A percentile compares a stretch with the other conserved stretches of the same genome.
Evolutionary conservation across 129 eudicot genomes (phyloP).

Genomic region (Solidago caesia): DNA sequence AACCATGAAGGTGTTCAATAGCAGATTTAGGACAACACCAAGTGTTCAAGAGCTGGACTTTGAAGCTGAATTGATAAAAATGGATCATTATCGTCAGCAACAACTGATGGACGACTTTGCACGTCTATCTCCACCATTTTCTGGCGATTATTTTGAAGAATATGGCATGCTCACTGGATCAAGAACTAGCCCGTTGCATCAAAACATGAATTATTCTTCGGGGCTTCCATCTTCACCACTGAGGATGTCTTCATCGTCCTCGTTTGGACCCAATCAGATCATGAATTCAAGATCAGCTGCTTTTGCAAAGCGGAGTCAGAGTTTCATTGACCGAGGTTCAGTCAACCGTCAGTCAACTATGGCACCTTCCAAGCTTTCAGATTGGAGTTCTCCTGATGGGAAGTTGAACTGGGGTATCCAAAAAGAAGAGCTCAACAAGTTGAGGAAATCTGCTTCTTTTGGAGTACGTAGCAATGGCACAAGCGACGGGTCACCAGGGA

Average conservation of each 20-base stretch:
- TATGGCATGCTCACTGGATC: constrained; percentile 31
- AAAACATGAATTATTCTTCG: constrained; percentile 52
- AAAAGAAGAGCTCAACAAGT: constrained; percentile 68
- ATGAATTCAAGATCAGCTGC: constrained; percentile 57
- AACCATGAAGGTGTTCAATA: constrained; percentile 43
- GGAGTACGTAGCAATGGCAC: constrained; percentile 48
- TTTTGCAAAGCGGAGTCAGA: constrained; percentile 72
- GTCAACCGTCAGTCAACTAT: constrained; percentile 45
- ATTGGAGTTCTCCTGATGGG: constrained; percentile 88
- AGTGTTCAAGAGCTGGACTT: constrained; percentile 52
- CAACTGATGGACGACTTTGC: constrained; percentile 45
- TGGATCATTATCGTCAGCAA: constrained; percentile 44
- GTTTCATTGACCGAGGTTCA: constrained; percentile 65
- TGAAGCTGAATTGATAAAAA: constrained; percentile 45
- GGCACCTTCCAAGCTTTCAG: constrained; percentile 48
- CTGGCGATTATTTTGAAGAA: constrained; percentile 35
- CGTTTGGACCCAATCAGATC: constrained; percentile 46
- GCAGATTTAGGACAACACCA: constrained; percentile 54
- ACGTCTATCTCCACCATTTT: constrained; percentile 30
- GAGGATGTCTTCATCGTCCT: constrained; percentile 43
- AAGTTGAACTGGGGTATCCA: constrained; percentile 76
- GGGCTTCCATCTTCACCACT: constrained; percentile 55
- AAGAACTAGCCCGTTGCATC: constrained; percentile 40
- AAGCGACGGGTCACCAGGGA: constrained; percentile 15
- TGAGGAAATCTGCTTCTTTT: constrained; percentile 80